These are phyloP conservation scores for Stentor roeselii DNA, from an alignment of 73 alveolate species.

Conservation along the genomic window DNA sequence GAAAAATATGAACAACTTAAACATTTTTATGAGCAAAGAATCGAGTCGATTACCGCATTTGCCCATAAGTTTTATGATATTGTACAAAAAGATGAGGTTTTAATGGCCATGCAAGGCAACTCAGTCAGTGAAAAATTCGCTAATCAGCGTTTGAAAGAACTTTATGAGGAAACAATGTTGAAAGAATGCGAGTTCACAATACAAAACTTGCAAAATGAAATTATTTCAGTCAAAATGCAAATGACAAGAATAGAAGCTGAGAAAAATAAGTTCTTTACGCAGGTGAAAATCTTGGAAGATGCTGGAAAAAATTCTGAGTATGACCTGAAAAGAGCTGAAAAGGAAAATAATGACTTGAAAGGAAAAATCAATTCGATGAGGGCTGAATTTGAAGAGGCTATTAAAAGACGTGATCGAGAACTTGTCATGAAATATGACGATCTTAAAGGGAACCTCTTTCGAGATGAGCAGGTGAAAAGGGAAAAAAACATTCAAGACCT, in stretches of 20 bases:
- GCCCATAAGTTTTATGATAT: conserved; percentile 12
- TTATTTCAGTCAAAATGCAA: not conserved
- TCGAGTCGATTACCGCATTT: conserved; percentile 7
- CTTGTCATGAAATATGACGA: not conserved
- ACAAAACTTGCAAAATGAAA: not conserved
- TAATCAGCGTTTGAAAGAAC: not conserved
- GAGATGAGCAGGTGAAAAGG: conserved; percentile 11
- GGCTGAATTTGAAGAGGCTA: conserved; percentile 20
- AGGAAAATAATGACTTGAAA: not conserved
- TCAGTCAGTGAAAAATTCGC: not conserved
- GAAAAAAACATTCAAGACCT: not conserved
- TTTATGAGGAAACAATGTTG: conserved; percentile 24
- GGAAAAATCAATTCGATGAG: not conserved
- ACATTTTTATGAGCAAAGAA: conserved; percentile 2
- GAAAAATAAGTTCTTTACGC: not conserved
- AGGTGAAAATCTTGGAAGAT: not conserved
- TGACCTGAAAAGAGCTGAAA: not conserved
- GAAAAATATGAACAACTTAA: not conserved
- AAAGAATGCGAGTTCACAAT: conserved; percentile 19
- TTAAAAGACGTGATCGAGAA: conserved; percentile 5
- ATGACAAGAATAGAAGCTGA: not conserved
- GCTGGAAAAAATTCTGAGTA: not conserved
- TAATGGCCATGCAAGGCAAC: conserved; percentile 5
- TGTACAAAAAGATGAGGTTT: conserved; percentile 3
- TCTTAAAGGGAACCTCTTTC: not conserved